Evolutionary conservation across 2,329 filamentous ascomycete genomes (phyloP).

Genomic region (Apiospora koreana): DNA sequence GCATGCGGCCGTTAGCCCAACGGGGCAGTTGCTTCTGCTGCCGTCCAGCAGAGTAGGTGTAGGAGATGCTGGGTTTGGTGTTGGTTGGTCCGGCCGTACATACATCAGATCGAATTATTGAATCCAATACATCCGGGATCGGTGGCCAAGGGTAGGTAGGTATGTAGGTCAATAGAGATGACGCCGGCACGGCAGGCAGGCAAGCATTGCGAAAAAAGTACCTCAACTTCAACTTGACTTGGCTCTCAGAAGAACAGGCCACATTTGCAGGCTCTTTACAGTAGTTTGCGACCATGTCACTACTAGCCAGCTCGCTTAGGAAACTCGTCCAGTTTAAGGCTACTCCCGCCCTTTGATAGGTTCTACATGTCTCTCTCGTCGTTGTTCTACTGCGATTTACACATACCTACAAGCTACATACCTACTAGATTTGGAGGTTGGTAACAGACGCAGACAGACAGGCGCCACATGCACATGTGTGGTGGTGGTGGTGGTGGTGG

Average conservation of each 20-base stretch:
- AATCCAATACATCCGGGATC: background rate
- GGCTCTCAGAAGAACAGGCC: background rate
- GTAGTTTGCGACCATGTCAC: background rate
- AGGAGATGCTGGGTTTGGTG: background rate
- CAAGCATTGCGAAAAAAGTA: background rate
- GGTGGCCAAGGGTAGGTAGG: background rate
- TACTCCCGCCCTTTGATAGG: slow-evolving; percentile 7
- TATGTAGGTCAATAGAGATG: background rate
- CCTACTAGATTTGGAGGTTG: background rate
- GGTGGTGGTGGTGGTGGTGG: too few relatives aligned
- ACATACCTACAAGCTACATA: too few relatives aligned
- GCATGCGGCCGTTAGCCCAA: slow-evolving; percentile 2
- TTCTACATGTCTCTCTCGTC: background rate
- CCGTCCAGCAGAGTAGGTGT: background rate
- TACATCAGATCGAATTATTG: background rate
- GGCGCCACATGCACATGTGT: too few relatives aligned
- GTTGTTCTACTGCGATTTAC: background rate
- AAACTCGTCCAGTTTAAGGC: background rate
- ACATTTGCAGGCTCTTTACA: background rate
- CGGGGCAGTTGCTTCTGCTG: background rate
- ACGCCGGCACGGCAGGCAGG: too few relatives aligned
- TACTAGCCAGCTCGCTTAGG: slow-evolving; percentile 1
- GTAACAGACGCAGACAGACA: background rate
- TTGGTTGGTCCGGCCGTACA: background rate
- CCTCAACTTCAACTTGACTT: background rate